A percentile compares a stretch with the other conserved stretches of the same genome.
Evolutionary conservation across 1,284 basidiomycete species (phyloP).

Genomic region (Sanghuangporus baumii): DNA sequence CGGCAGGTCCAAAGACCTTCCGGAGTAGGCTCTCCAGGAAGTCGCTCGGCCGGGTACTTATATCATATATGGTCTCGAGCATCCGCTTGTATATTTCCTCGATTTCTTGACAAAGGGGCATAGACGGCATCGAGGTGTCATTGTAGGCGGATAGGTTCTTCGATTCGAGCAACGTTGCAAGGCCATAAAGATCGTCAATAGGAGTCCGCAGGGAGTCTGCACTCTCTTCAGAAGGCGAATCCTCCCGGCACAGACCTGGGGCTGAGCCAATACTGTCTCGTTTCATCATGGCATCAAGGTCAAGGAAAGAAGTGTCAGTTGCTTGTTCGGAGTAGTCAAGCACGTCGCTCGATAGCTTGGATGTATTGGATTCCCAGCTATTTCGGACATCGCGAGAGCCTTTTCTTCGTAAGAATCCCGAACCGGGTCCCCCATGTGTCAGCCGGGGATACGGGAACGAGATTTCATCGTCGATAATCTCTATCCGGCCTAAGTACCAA

Average conservation of each 20-base stretch:
- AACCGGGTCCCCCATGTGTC: constrained; percentile 5
- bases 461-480: constrained; percentile 67
- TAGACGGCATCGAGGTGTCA: neutral
- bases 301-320: constrained; percentile 11
- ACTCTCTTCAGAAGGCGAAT: constrained; percentile 14
- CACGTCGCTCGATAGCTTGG: constrained; percentile 18
- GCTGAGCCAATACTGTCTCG: constrained; percentile 7
- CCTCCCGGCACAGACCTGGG: constrained; percentile 11
- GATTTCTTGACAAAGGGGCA: constrained; percentile 31
- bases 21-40: constrained; percentile 39
- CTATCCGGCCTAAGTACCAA: constrained; percentile 44
- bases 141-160: neutral
- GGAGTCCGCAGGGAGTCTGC: constrained; percentile 12
- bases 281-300: constrained; percentile 5
- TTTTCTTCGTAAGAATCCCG: constrained; percentile 18
- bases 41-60: constrained; percentile 44
- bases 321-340: neutral
- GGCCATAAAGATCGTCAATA: neutral
- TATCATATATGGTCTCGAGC: constrained; percentile 40
- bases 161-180: neutral
- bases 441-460: constrained; percentile 46
- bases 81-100: constrained; percentile 51
- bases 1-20: constrained; percentile 43
- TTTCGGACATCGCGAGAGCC: neutral
- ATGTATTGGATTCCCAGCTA: constrained; percentile 6